Evolutionary conservation across 2,329 filamentous ascomycete genomes (phyloP).

Genomic region (Exophiala mesophila): DNA sequence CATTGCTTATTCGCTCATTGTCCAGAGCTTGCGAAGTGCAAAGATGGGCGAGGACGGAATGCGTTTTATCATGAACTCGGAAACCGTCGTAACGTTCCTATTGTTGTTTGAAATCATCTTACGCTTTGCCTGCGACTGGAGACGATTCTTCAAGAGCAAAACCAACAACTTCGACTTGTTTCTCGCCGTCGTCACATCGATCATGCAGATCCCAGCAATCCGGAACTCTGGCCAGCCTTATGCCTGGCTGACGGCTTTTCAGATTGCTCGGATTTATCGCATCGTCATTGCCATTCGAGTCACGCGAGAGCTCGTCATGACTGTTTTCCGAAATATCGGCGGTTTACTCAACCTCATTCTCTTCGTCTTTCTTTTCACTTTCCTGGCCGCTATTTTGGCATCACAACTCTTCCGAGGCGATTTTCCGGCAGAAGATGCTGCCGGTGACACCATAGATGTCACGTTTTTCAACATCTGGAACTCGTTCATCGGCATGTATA

Average conservation of each 20-base stretch:
- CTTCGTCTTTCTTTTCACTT: slow-evolving; percentile 94
- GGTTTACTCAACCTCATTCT: slow-evolving; percentile 93
- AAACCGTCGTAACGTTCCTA: slow-evolving; percentile 70
- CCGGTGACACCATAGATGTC: slow-evolving; percentile 61
- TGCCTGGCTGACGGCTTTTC: slow-evolving; percentile 85
- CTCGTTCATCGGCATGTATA: slow-evolving; percentile 95
- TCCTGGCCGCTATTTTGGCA: slow-evolving; percentile 88
- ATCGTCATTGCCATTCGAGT: slow-evolving; percentile 84
- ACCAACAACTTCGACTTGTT: slow-evolving; percentile 75
- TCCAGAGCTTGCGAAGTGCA: slow-evolving; percentile 71
- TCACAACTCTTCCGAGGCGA: slow-evolving; percentile 88
- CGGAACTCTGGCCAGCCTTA: slow-evolving; percentile 67
- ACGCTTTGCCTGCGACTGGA: slow-evolving; percentile 74
- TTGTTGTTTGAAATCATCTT: slow-evolving; percentile 78
- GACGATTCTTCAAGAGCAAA: slow-evolving; percentile 67
- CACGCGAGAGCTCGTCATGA: slow-evolving; percentile 75
- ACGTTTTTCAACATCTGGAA: slow-evolving; percentile 92
- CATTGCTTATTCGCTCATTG: slow-evolving; percentile 74
- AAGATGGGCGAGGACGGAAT: slow-evolving; percentile 61
- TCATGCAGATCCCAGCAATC: slow-evolving; percentile 82
- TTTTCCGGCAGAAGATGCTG: slow-evolving; percentile 59
- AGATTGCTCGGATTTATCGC: slow-evolving; percentile 86
- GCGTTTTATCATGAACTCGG: slow-evolving; percentile 64
- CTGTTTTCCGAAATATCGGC: slow-evolving; percentile 83
- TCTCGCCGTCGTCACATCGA: slow-evolving; percentile 72